These are phyloP conservation scores for Carnegiea gigantea DNA, from an alignment of 179 eudicot genomes.

Conservation along the genomic window DNA sequence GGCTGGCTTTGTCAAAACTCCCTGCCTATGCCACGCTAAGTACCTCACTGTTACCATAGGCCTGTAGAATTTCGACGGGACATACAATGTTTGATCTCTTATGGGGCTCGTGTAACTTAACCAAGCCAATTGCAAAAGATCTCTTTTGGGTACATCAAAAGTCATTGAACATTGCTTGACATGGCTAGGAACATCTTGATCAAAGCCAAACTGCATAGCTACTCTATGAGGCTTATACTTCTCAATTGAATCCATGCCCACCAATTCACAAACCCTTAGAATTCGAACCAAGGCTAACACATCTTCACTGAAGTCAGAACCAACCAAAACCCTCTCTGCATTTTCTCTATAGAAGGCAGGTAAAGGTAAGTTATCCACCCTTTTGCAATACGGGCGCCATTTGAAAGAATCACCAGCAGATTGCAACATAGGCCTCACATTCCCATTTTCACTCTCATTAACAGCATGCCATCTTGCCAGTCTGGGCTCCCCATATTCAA, in stretches of 20 bases:
- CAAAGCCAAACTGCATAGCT: conserved; percentile 40
- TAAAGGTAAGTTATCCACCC: conserved; percentile 19
- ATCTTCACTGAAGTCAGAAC: conserved; percentile 20
- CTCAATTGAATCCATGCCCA: conserved; percentile 31
- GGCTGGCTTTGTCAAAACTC: conserved; percentile 8
- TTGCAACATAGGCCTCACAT: conserved; percentile 32
- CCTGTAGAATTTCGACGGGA: conserved; percentile 22
- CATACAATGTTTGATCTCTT: conserved; percentile 15
- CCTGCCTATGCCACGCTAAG: conserved; percentile 31
- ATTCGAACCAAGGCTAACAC: conserved; percentile 17
- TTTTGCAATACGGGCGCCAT: conserved; percentile 38
- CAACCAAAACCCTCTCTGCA: conserved; percentile 18
- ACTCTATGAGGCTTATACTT: conserved; percentile 38
- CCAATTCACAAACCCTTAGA: conserved; percentile 31
- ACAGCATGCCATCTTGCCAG: conserved; percentile 33
- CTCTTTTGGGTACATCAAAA: conserved; percentile 25
- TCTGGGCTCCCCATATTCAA: conserved; percentile 27
- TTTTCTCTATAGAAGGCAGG: conserved; percentile 4
- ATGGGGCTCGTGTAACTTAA: conserved; percentile 16
- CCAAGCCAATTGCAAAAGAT: conserved; percentile 31
- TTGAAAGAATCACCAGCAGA: conserved; percentile 27
- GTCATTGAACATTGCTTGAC: conserved; percentile 15
- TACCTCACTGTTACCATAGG: conserved; percentile 31
- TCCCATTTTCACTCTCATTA: conserved; percentile 23
- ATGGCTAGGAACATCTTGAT: conserved; percentile 28